Base-by-base conservation (phyloP, 1,139 yeast species). In the Pichia sp. region DNA sequence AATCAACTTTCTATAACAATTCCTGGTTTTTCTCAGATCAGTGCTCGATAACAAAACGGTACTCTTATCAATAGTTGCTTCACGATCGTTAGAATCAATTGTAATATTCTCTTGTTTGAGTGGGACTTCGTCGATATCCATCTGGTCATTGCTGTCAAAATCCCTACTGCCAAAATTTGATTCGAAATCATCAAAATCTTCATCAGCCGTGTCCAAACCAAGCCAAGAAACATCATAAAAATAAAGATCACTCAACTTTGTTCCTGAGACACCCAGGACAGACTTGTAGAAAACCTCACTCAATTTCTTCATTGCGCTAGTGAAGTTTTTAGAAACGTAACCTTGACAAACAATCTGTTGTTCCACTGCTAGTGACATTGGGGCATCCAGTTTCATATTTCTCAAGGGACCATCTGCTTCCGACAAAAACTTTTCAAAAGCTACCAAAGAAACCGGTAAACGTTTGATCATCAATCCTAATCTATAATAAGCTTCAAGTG, bases 141-240 rank as follows among this genome's bases (percentile, higher is more conserved):
- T 16, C 23, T 16, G 23, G 23, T 16, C 23, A 16, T 16, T 16
- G 23, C 23, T 16, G 23, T 16, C 23, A 16, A 16, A 16, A 16
- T 16, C 23, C 23, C 23, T 16, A 16, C 23, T 16, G 23, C 23
- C 23, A 16, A 16, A 16, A 16, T 16, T 5, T 45, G 46, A 3
- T 43, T 16, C 23, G 23, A 16, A 16, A 16, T 16, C 23, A 16
- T 16, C 23, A 16, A 16, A 49, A 34, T 50, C 48, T 26, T 47
- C 47, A 5, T 51, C 54, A 27, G 3, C 4, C 3, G 26, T 29
- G 8, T 56, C 58, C 10, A 82, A 62, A 26, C 73, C 71, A 8
- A 86, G 65, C 95, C 95, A 86, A 34, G 71, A 69, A 0, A 80
- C 79, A 54, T 85, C 81, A 58, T 82, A 80, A 55, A 81, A 81